Base-by-base conservation (phyloP, 169 alveolate genomes). In the Eimeria maxima region DNA sequence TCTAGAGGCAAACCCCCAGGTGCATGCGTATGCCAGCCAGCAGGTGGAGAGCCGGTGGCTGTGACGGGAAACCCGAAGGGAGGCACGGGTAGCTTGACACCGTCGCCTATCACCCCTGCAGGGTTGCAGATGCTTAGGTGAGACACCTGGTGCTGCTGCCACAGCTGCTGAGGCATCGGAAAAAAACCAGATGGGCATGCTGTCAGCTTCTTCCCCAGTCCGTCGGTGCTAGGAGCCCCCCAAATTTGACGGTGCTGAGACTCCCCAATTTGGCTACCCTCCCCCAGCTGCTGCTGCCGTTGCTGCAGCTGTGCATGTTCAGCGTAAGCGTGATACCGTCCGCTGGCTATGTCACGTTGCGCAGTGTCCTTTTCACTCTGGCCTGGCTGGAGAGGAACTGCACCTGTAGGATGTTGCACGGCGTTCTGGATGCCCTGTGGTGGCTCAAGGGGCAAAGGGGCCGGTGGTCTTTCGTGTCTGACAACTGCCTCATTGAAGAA, bases 401-500 rank as follows among this genome's bases (percentile, higher is more conserved):
- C 80, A 33, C 24, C 80, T 69, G 50, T 16, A 45, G 8, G 22
- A 8, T 69, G 45, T 47, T 29, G 22, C 50, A 11, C n/a, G n/a
- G 50, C 10, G 45, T 11, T 6, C 24, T 0, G 80, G 80, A 29
- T 69, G 47, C 80, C 80, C 50, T 69, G 80, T 27, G 88, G 88
- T 20, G 44, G 88, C 88, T 42, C 45, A 78, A n/a, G 88, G 67
- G 93, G 3, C 57, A 84, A 13, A n/a, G 80, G 93, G 13, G 10
- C 45, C 38, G 74, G 63, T 8, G 93, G 93, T 60, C 11, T 38
- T 33, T 57, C 86, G 47, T 13, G 83, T 29, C 96, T 84, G 24
- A 95, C 86, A 18, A 84, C 95, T 10, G 90, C 83, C 60, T 76
- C 67, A 38, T 95, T 95, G 86, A 95, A 65, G 83, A 95, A 95